Evolutionary conservation across 495 filamentous ascomycete species (phyloP).

Genomic region (Hyaloscypha bicolor): DNA sequence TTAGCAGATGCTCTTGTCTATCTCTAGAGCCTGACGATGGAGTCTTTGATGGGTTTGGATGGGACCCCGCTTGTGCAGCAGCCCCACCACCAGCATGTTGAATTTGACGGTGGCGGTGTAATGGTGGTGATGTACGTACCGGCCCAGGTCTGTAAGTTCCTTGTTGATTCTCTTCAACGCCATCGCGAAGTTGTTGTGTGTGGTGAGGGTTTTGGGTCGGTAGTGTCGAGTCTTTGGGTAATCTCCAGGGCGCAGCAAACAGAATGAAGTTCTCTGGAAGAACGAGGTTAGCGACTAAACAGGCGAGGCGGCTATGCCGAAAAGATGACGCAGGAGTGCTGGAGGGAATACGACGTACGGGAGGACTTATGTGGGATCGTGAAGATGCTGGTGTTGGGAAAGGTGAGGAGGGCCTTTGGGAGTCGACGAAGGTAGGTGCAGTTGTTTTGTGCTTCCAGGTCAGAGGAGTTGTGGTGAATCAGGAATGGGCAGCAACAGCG

Average conservation of each 20-base stretch:
- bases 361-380: conserved; percentile 10
- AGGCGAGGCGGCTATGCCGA: conserved; percentile 25
- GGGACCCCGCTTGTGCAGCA: conserved; percentile 30
- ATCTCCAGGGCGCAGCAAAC: conserved; percentile 27
- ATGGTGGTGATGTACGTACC: conserved; percentile 61
- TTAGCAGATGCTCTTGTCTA: conserved; percentile 41
- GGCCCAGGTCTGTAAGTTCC: conserved; percentile 98
- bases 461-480: conserved; percentile 4
- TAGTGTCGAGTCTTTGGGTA: conserved; percentile 25
- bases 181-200: conserved; percentile 61
- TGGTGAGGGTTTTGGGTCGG: conserved; percentile 15
- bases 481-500: neutral
- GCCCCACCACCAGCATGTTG: conserved; percentile 30
- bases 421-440: conserved; percentile 7
- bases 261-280: conserved; percentile 22
- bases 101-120: conserved; percentile 22
- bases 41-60: conserved; percentile 30
- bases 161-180: conserved; percentile 99
- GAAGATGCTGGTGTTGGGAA: conserved; percentile 20
- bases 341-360: conserved; percentile 18
- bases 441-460: conserved; percentile 1
- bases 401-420: conserved; percentile 6
- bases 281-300: conserved; percentile 28
- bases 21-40: conserved; percentile 8
- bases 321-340: conserved; percentile 1